A percentile compares a stretch with the other conserved stretches of the same genome.
Conservation (phyloP, 192 early-diverging fungal genomes). For the Backusella liffmaniae region DNA sequence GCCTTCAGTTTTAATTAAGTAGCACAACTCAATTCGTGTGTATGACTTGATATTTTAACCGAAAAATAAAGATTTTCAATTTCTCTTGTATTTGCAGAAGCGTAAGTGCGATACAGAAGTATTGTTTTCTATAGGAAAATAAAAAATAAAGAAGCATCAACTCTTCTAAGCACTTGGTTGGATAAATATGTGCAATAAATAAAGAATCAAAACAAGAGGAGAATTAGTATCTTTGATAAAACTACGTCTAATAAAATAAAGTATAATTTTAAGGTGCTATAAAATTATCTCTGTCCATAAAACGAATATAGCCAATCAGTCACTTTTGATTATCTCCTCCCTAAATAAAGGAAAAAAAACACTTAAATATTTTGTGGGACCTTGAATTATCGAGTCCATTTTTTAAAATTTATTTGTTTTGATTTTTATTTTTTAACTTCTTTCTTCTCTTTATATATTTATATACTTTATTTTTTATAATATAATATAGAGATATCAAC, state of each 20-base stretch:
- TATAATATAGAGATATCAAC: slow-evolving; percentile 8
- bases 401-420: slow-evolving; percentile 12
- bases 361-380: slow-evolving; percentile 10
- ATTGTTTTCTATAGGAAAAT: not conserved
- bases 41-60: not conserved
- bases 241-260: not conserved
- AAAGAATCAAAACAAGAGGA: not conserved
- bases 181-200: not conserved
- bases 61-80: not conserved
- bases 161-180: not conserved
- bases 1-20: not conserved
- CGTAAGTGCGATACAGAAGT: not conserved
- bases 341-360: slow-evolving; percentile 5
- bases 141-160: not conserved
- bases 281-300: not conserved
- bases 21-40: slow-evolving; percentile 2
- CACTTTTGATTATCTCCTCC: slow-evolving; percentile 3
- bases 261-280: slow-evolving; percentile 4
- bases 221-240: not conserved
- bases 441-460: slow-evolving; percentile 12
- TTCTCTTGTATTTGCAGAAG: not conserved
- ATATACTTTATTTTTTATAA: slow-evolving; percentile 13
- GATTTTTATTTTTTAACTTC: slow-evolving; percentile 9
- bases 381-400: slow-evolving; percentile 7
- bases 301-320: slow-evolving; percentile 7